Conservation (phyloP, 768 basidiomycete species). For the Auricularia sp. region DNA sequence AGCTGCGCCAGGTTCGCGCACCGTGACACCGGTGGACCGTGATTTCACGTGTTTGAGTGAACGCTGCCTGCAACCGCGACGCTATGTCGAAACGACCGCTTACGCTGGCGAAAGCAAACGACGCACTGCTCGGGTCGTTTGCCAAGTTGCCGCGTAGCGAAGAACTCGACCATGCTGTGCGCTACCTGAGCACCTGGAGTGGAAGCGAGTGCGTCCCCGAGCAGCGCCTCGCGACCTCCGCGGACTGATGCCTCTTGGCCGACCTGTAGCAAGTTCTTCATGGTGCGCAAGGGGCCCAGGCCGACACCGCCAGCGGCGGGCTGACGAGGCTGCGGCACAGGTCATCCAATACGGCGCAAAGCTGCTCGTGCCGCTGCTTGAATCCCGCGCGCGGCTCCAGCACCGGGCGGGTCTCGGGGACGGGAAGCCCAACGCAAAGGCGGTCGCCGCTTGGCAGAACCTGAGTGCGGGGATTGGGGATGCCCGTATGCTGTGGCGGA, state of each 20-base stretch:
- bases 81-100: slow-evolving; percentile 42
- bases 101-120: slow-evolving; percentile 45
- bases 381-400: slow-evolving; percentile 59
- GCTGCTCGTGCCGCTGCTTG: slow-evolving; percentile 54
- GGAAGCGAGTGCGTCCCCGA: slow-evolving; percentile 66
- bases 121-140: slow-evolving; percentile 57
- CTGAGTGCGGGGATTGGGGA: slow-evolving; percentile 37
- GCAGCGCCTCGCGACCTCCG: slow-evolving; percentile 7
- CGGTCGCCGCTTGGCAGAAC: not conserved
- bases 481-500: slow-evolving; percentile 63
- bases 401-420: slow-evolving; percentile 50
- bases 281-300: slow-evolving; percentile 31
- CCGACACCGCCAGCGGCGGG: not conserved
- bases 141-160: slow-evolving; percentile 47
- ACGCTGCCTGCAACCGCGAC: slow-evolving; percentile 1
- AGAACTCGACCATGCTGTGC: slow-evolving; percentile 59
- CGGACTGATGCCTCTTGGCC: slow-evolving; percentile 4
- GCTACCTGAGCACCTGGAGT: slow-evolving; percentile 75
- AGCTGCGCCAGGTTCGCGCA: no score
- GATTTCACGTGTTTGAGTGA: no score
- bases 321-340: slow-evolving; percentile 25
- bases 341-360: slow-evolving; percentile 67
- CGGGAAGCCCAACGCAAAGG: slow-evolving; percentile 7
- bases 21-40: no score
- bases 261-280: slow-evolving; percentile 58